Evolutionary conservation across 768 basidiomycete species (phyloP), one percentile per base, ranked within the genome.

Genomic region (Pulveroboletus ravenelii): DNA sequence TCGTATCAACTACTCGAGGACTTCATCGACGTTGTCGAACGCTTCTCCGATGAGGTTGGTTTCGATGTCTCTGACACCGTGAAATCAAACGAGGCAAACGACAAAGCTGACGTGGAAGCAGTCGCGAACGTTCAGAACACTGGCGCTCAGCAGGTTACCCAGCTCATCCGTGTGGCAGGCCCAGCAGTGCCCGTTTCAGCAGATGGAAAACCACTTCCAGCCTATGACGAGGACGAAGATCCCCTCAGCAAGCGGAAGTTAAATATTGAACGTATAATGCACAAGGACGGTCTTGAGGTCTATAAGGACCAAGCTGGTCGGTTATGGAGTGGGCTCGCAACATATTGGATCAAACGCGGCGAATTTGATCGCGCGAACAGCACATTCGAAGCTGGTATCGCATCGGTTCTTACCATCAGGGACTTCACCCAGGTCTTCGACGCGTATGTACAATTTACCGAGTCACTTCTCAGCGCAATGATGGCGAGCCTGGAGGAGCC

Each of bases 361-460:
- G 96, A 98, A 65, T 97, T 99, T 62, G 93, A 93, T 54, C 79
- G 89, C 45, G 91, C 92, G 14, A 90, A 85, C 56, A 75, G 76
- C 44, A 91, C 87, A 0, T 98, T 98, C 65, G 96, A 98, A 69
- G 70, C 81, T 20, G 96, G 93, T 13, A 78, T 97, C 56, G 77
- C 80, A 15, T 75, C 73, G 1, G 95, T 98, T 15, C 72, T 98
- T 60, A 97, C 95, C 1, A 86, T 97, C 57, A 82, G 94, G 31
- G 96, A 98, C 71, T 99, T 99, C 66, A 93, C 92, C 2, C 93
- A 97, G 66, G 93, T 98, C 48, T 98, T 98, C 61, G 95, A 98
- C 62, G 86, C 93, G 6, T 97, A 96, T 67, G 85, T 89, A 34
- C 93, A 98, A 61, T 98, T 96, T 64, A 83, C 84, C 50, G 94